Conservation (phyloP, 352 stramenopile species). For the Peronospora farinosa region DNA sequence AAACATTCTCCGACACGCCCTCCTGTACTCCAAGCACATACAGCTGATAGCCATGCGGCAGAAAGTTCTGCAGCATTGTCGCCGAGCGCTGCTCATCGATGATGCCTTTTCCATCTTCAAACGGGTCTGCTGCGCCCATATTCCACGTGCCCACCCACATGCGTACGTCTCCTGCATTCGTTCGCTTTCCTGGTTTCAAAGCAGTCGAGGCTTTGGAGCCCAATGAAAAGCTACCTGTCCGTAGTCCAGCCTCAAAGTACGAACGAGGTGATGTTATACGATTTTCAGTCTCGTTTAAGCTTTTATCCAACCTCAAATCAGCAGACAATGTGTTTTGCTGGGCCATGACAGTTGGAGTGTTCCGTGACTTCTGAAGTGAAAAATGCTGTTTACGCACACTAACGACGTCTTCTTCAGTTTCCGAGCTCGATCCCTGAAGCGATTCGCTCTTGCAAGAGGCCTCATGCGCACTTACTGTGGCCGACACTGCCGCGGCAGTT, state of each 20-base stretch:
- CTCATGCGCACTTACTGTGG: constrained; percentile 28
- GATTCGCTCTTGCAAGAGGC: constrained; percentile 47
- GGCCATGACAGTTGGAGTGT: constrained; percentile 7
- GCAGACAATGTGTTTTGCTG: constrained; percentile 25
- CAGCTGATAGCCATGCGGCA: constrained; percentile 79
- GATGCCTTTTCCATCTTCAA: constrained; percentile 60
- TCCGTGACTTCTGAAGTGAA: constrained; percentile 21
- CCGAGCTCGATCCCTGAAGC: constrained; percentile 34
- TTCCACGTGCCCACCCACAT: constrained; percentile 87
- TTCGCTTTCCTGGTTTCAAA: constrained; percentile 28
- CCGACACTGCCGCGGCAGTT: constrained; percentile 5
- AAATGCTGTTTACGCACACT: constrained; percentile 37
- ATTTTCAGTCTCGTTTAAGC: constrained; percentile 15
- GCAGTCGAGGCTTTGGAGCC: constrained; percentile 16
- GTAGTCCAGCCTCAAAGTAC: constrained; percentile 52
- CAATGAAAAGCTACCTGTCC: constrained; percentile 35
- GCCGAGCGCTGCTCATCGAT: constrained; percentile 70
- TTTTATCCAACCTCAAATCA: constrained; percentile 30
- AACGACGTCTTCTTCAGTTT: constrained; percentile 31
- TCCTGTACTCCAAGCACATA: constrained; percentile 85
- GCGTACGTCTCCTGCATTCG: constrained; percentile 44
- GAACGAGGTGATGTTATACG: constrained; percentile 57
- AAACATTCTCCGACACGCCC: constrained; percentile 79
- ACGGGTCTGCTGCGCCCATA: constrained; percentile 75
- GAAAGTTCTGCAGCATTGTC: constrained; percentile 64